These are phyloP conservation scores for Phytophthora tentaculata DNA, from an alignment of 352 stramenopile species.

Conservation along the genomic window DNA sequence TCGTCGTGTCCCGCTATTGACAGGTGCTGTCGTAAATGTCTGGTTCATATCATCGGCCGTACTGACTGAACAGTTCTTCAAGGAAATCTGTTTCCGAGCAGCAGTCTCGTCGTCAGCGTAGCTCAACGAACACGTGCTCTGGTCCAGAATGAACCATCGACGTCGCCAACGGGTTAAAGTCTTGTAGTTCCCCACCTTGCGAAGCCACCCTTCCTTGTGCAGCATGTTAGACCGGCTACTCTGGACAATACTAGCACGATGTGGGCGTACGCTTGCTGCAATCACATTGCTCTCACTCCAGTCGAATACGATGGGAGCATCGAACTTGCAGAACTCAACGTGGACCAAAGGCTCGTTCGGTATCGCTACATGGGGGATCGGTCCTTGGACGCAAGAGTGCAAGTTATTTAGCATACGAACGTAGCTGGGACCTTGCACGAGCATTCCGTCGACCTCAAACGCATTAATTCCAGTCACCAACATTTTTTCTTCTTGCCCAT, in stretches of 20 bases:
- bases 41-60: constrained; percentile 85
- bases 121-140: constrained; percentile 71
- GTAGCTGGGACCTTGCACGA: constrained; percentile 67
- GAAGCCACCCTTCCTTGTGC: constrained; percentile 78
- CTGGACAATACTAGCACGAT: constrained; percentile 29
- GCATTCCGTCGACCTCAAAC: constrained; percentile 73
- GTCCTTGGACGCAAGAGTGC: constrained; percentile 63
- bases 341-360: constrained; percentile 71
- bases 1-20: constrained; percentile 84
- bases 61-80: constrained; percentile 66
- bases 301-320: constrained; percentile 67
- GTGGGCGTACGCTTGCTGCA: constrained; percentile 23
- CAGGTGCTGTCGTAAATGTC: constrained; percentile 80
- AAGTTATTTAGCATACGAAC: constrained; percentile 80
- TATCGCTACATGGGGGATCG: constrained; percentile 67
- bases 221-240: constrained; percentile 44
- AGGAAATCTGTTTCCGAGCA: constrained; percentile 65
- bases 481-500: constrained; percentile 62
- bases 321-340: constrained; percentile 64
- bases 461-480: constrained; percentile 79
- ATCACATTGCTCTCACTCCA: constrained; percentile 45
- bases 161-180: constrained; percentile 67
- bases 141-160: constrained; percentile 78
- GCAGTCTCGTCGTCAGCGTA: constrained; percentile 68
- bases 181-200: constrained; percentile 73